phyloP scores from a whole-genome alignment of 2,329 filamentous ascomycete genomes.

The Westerdykella sp. region DNA sequence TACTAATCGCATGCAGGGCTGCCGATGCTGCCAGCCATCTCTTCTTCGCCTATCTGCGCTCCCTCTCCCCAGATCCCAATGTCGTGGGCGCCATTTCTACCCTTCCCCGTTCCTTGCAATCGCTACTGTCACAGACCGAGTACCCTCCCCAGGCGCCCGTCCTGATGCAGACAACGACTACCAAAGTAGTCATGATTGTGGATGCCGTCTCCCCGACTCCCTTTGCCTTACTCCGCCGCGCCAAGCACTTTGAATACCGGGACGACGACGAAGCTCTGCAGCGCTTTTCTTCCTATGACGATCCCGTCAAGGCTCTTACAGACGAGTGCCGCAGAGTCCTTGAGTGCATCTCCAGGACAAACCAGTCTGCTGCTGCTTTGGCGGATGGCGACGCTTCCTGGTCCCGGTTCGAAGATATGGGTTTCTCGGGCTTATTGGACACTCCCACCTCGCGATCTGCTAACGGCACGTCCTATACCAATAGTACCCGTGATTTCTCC shows the following conservation, averaged over 20 bases:
- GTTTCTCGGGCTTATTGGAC: constrained; percentile 71
- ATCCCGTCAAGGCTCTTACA: constrained; percentile 79
- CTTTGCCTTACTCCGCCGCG: constrained; percentile 80
- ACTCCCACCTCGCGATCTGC: constrained; percentile 47
- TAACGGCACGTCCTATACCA: constrained; percentile 18
- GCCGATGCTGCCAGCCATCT: constrained; percentile 94
- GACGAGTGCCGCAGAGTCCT: constrained; percentile 92
- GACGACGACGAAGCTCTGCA: constrained; percentile 81
- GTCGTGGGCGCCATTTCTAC: constrained; percentile 72
- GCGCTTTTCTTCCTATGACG: constrained; percentile 80
- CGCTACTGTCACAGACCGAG: constrained; percentile 83
- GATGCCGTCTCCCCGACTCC: constrained; percentile 91
- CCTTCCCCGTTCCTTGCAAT: constrained; percentile 84
- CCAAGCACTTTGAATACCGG: constrained; percentile 92
- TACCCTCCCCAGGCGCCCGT: constrained; percentile 79
- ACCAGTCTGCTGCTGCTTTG: constrained; percentile 67
- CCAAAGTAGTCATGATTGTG: constrained; percentile 94
- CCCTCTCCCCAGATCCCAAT: constrained; percentile 70
- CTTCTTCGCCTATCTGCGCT: constrained; percentile 95
- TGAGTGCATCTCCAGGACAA: constrained; percentile 78
- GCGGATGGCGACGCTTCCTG: constrained; percentile 68
- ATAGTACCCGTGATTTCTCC: constrained; percentile 63
- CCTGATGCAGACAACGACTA: constrained; percentile 71
- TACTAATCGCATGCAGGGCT: constrained; percentile 53
- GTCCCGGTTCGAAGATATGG: constrained; percentile 94